phyloP scores from a whole-genome alignment of 108 stramenopile species.

The Discostella pseudostelligera region DNA sequence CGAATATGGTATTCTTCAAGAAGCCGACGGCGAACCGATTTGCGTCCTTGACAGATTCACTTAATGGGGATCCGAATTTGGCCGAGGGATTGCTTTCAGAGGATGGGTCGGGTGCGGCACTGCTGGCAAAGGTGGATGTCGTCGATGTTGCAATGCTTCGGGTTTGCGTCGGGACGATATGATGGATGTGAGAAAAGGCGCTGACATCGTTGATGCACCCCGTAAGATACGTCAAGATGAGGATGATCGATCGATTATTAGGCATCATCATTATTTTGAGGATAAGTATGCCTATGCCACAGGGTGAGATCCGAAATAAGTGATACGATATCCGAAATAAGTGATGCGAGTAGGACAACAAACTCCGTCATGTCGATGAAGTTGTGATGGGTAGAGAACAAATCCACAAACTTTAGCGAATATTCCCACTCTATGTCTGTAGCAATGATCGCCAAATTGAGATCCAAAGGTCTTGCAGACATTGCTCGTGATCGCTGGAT shows the following conservation, averaged over 20 bases:
- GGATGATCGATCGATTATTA: background rate
- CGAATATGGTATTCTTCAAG: conserved; percentile 43
- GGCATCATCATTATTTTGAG: background rate
- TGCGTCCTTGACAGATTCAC: conserved; percentile 34
- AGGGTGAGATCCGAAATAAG: no score
- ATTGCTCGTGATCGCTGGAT: no score
- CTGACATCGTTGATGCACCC: background rate
- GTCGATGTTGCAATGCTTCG: background rate
- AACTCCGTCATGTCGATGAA: no score
- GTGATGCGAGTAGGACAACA: no score
- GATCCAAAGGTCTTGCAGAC: no score
- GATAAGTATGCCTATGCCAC: no score
- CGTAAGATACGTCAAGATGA: background rate
- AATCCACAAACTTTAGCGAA: no score
- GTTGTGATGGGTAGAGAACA: no score
- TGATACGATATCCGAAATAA: no score
- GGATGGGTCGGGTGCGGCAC: conserved; percentile 8
- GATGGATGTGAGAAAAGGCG: background rate
- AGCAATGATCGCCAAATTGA: no score
- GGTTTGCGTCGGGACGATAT: background rate
- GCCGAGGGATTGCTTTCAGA: conserved; percentile 44
- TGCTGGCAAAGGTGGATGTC: conserved; percentile 10
- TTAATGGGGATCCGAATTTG: conserved; percentile 44
- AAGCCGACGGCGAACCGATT: conserved; percentile 37
- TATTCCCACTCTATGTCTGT: no score